Evolutionary conservation across 1,284 basidiomycete species (phyloP).

Genomic region (Leccinum subrobustum): DNA sequence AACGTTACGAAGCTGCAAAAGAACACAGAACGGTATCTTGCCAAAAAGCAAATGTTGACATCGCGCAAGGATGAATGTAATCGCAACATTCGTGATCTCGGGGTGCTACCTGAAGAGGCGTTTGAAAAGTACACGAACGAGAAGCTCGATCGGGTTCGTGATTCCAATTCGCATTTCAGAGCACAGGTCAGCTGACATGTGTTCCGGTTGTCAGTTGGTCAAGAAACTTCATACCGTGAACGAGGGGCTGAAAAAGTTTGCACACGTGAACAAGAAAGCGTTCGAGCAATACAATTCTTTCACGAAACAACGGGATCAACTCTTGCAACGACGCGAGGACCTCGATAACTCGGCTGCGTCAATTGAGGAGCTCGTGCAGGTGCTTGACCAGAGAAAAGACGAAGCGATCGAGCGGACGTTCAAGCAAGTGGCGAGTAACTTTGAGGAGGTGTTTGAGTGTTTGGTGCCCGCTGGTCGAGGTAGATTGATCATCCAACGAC

Average conservation of each 20-base stretch:
- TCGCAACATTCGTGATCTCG: constrained; percentile 92
- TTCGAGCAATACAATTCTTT: constrained; percentile 99
- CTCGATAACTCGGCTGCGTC: constrained; percentile 86
- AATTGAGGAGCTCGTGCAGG: constrained; percentile 93
- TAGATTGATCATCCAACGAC: constrained; percentile 87
- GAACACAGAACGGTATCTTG: constrained; percentile 90
- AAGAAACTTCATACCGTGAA: constrained; percentile 90
- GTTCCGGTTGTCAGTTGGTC: constrained; percentile 59
- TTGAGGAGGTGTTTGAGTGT: constrained; percentile 95
- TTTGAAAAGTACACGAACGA: constrained; percentile 92
- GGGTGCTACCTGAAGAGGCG: constrained; percentile 95
- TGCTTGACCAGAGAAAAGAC: constrained; percentile 95
- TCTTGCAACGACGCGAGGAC: constrained; percentile 84
- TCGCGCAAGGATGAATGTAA: constrained; percentile 91
- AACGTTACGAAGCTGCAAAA: constrained; percentile 90
- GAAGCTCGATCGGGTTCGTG: constrained; percentile 75
- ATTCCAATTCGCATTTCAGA: neutral
- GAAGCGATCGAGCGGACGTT: constrained; percentile 98
- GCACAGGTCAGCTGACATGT: constrained; percentile 4
- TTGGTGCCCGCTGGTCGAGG: constrained; percentile 96
- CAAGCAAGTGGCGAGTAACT: constrained; percentile 96
- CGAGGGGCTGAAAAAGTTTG: constrained; percentile 92
- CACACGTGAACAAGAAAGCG: constrained; percentile 99
- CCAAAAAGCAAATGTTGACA: constrained; percentile 84
- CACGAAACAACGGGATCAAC: constrained; percentile 94